Base-by-base conservation (phyloP, 106 monocot species). In the Chionographis japonica region DNA sequence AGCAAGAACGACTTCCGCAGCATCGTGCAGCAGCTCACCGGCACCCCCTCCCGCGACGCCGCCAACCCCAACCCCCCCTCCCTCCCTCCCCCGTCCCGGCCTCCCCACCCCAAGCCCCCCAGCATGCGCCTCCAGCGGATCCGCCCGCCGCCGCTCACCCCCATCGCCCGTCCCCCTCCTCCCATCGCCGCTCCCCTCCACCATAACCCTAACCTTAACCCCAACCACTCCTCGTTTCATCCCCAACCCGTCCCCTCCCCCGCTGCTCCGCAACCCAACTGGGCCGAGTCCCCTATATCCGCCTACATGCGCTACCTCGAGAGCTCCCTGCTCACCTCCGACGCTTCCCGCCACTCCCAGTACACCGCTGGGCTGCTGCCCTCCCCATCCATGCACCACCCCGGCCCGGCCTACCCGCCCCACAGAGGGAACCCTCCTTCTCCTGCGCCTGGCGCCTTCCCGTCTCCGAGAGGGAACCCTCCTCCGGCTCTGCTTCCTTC, bases 261-360 rank as follows among this genome's bases (percentile, higher is more conserved):
- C 58, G n/a, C 60, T 17, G 2, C 68, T 60, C 62, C 58, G 65
- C 62, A 50, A 16, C 68, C 17, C 12, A 58, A 43, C 27, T 74
- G 71, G 63, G 54, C 80, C 3, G 93, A 88, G 18, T 86, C 88
- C 15, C 88, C 88, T 3, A 78, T 88, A 18, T 66, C 88, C 8
- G 85, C 83, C 15, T 88, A 86, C 74, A 89, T 93, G 93, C 80
- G 81, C 18, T 84, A 84, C 69, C 79, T 93, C 52, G 88, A 93
- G 72, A 81, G 60, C 63, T 88, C 92, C 54, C 71, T 92, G 13
- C 65, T 83, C 35, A 71, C 63, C 76, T 57, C 73, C 14, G 27
- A 27, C 27, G 27, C 67, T 19, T 63, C 73, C 56, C 42, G 68
- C 39, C 63, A 12, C 14, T 58, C 46, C 2, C 40, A 51, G 37